Evolutionary conservation across 768 basidiomycete genomes (phyloP), one percentile per base, ranked within the genome.

Genomic region (Boletus rubescentipes): DNA sequence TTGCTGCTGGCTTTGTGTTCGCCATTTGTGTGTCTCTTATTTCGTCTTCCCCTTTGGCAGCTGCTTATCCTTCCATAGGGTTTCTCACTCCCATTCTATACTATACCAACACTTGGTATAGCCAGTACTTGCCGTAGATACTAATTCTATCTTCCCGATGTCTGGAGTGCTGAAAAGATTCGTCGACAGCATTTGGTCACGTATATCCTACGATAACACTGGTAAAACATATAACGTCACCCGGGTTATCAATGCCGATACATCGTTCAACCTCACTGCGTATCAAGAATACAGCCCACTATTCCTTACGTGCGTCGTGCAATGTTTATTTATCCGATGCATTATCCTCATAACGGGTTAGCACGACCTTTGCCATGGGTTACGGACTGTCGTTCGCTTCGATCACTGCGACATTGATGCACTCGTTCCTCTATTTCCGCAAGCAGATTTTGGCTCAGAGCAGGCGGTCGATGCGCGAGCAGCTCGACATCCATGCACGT

Each of bases 361-460:
- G 69, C 26, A 73, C 82, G 23, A 86, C 88, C 1, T 93, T 92
- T 63, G 85, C 91, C 12, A 71, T 93, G 32, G 77, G 84, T 9
- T 94, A 93, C 62, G 91, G 86, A 21, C n/a, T n/a, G n/a, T n/a
- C n/a, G n/a, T n/a, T n/a, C n/a, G n/a, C n/a, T n/a, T n/a, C n/a
- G n/a, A n/a, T 93, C 67, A 88, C 90, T 0, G 80, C 90, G 1
- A 87, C 87, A 2, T 65, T 90, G 55, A 81, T 78, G 29, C 92
- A 93, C 61, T 81, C 89, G 69, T 75, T 77, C 67, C 74, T 92
- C 35, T 90, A 80, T 71, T 89, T 84, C 79, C 82, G 89, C 61
- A 87, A 89, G 65, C 87, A 89, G 64, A 87, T 93, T 49, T 86
- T 81, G 83, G 72, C 69, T 0, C 89, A 91, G 67, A 72, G 84